Base-by-base conservation (phyloP, 352 stramenopile species). In the Globisporangium cylindrosporum region DNA sequence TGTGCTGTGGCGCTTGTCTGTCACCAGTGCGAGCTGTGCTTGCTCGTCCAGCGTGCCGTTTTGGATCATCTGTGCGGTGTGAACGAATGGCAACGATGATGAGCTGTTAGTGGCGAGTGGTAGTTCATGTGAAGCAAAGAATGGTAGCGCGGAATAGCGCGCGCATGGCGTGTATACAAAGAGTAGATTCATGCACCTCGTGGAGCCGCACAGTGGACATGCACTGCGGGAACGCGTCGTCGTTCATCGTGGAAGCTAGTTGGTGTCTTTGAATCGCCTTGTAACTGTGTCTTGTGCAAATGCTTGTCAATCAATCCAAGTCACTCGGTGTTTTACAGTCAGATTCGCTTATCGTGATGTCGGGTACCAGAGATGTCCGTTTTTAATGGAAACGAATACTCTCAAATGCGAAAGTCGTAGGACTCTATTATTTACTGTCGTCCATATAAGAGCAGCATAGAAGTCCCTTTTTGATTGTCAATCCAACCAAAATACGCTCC, bases 141-240 rank as follows among this genome's bases (percentile, higher is more conserved):
- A 32, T 32, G 3, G 27, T 32, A 32, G 2, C 2, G 27, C 2
- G 27, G 27, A 32, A 32, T 32, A 32, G 27, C 27, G 27, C 27
- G 3, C 27, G 27, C 27, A 4, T 32, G 27, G 3, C 3, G 27
- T 32, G 27, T 32, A 32, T 32, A 32, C 1, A 32, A 32, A 32
- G 27, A 32, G 27, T 32, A 32, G 3, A 32, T 32, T 32, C 27
- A 7, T 3, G 15, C 49, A 93, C 85, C 80, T 91, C 77, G 36
- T 92, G 81, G 66, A 93, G 76, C 69, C 80, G 81, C 73, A 91
- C 54, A 61, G 74, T 84, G 29, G 79, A 72, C 32, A 86, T 41
- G 64, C 83, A 93, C 69, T 90, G 80, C 8, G 85, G 83, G 64
- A 89, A 79, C 51, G 62, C 73, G 43, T 72, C 63, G 43, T 81